Base-by-base conservation (phyloP, 768 basidiomycete species). In the Melanogaster broomeanus region DNA sequence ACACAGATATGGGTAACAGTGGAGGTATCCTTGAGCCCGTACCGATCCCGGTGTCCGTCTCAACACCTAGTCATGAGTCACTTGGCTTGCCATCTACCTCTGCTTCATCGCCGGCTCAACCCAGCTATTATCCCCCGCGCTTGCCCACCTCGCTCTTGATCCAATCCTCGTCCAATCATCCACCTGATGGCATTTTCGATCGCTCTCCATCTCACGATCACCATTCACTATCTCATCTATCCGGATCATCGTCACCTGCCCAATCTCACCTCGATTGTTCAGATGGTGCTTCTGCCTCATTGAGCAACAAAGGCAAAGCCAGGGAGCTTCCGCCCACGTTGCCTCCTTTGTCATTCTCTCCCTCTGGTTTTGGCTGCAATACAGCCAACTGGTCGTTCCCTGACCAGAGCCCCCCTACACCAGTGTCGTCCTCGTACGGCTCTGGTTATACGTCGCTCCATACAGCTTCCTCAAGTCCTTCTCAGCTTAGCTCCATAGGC, bases 311-410 rank as follows among this genome's bases (percentile, higher is more conserved):
- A 71, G 82, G 77, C 60, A 87, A 79, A 69, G 84, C 75, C 47
- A 69, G 63, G 59, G 72, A 74, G 62, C 52, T 63, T 30, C 80
- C 85, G 41, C 83, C 87, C 51, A 74, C 74, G 63, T 75, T 88
- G 53, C 85, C 88, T 52, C 85, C 87, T 55, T 73, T 88, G 52
- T 71, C 77, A 28, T 83, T 90, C 61, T 74, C 80, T 45, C 73
- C 80, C 27, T 72, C 85, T 33, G 74, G 75, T 49, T 73, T 87
- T 55, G 71, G 68, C 45, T 80, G 76, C 59, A 65, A 60, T 24
- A 62, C 74, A 44, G 63, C 72, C 41, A 66, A 65, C 54, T 74
- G 75, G 70, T 68, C 74, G 28, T 70, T 73, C 22, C 58, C 70
- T 19, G 41, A 53, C n/a, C 52, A 47, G 18, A 35, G 18, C 12